phyloP scores from a whole-genome alignment of 176 grass and related monocot genomes.

The Avena eriantha region DNA sequence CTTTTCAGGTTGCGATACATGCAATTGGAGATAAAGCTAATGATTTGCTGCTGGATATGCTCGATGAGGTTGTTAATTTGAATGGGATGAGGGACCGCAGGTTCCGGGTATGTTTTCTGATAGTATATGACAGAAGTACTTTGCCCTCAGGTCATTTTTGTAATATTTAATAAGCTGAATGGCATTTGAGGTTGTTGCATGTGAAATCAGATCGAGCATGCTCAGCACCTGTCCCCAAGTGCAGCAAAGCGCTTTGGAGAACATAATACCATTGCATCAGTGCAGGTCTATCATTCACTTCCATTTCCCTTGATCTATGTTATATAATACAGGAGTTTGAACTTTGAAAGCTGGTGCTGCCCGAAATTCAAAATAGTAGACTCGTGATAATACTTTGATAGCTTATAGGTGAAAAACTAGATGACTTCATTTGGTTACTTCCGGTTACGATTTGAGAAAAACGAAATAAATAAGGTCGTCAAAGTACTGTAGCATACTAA shows the following conservation, averaged over 20 bases:
- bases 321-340: neutral
- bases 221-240: conserved; percentile 76
- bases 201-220: conserved; percentile 85
- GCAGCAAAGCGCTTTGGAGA: conserved; percentile 70
- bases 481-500: neutral
- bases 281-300: conserved; percentile 63
- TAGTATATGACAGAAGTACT: conserved; percentile 29
- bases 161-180: neutral
- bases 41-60: conserved; percentile 77
- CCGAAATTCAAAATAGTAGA: neutral
- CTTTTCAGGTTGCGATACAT: conserved; percentile 83
- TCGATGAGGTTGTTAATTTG: conserved; percentile 54
- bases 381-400: neutral
- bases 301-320: conserved; percentile 18
- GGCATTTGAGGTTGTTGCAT: conserved; percentile 38
- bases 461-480: neutral
- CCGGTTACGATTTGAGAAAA: neutral
- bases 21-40: conserved; percentile 98
- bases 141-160: neutral
- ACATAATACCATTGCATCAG: conserved; percentile 75
- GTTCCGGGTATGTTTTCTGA: conserved; percentile 64
- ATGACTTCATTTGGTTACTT: conserved; percentile 7
- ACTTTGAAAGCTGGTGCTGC: neutral
- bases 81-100: conserved; percentile 78
- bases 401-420: neutral